Conservation (phyloP, 805 yeast genomes). For the Kodamaea laetipori region DNA sequence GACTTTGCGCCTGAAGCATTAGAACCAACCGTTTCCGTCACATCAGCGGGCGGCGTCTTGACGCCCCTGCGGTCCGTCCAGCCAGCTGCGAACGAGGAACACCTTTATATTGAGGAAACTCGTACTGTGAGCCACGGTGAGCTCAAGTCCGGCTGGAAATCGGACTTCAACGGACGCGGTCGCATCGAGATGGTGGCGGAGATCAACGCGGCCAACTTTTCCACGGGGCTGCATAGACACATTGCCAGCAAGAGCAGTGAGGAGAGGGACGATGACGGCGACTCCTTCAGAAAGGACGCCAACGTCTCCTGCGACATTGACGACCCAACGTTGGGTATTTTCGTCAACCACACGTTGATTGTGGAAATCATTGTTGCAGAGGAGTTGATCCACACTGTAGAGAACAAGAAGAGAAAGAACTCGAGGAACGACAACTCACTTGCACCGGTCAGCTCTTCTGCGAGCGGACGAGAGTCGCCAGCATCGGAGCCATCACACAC, state of each 20-base stretch:
- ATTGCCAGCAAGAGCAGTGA: conserved; percentile 46
- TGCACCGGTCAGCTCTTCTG: conserved; percentile 28
- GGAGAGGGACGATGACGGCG: conserved; percentile 29
- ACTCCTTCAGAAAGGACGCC: conserved; percentile 39
- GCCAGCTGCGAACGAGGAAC: conserved; percentile 21
- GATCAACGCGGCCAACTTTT: conserved; percentile 57
- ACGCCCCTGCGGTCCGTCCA: conserved; percentile 19
- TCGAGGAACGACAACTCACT: conserved; percentile 15
- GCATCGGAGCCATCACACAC: conserved; percentile 33
- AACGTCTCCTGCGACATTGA: conserved; percentile 78
- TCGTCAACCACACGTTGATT: conserved; percentile 72
- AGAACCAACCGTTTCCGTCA: neutral
- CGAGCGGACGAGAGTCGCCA: conserved; percentile 16
- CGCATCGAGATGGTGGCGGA: conserved; percentile 78
- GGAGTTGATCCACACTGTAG: conserved; percentile 58
- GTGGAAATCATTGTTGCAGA: conserved; percentile 95
- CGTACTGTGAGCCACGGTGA: conserved; percentile 78
- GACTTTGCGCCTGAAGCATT: conserved; percentile 23
- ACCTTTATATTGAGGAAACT: conserved; percentile 67
- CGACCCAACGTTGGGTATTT: conserved; percentile 78
- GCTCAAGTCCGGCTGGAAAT: conserved; percentile 90
- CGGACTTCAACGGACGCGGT: conserved; percentile 81
- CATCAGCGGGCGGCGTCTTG: neutral
- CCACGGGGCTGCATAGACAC: conserved; percentile 52
- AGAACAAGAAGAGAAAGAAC: conserved; percentile 11